A percentile compares a stretch with the other conserved stretches of the same genome.
Evolutionary conservation across 2,329 filamentous ascomycete genomes (phyloP).

Genomic region (Cladosporium sp.): DNA sequence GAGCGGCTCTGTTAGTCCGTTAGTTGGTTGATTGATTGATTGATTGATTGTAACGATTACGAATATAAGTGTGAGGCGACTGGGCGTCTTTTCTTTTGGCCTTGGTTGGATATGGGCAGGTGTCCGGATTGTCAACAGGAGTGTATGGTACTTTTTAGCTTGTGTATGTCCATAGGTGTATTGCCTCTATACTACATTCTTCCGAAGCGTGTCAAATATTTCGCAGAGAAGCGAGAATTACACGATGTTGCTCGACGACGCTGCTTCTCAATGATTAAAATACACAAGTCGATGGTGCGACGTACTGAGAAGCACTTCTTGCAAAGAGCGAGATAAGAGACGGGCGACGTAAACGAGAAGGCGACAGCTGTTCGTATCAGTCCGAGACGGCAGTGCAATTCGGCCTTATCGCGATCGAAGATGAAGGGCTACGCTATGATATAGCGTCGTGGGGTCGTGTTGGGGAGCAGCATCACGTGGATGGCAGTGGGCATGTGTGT

Average conservation of each 20-base stretch:
- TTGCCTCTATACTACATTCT: neutral
- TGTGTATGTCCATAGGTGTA: neutral
- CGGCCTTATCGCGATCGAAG: constrained; percentile 8
- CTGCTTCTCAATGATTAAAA: too few relatives aligned
- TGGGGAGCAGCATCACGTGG: neutral
- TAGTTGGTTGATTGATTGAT: neutral
- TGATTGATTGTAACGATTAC: constrained; percentile 14
- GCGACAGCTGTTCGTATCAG: neutral
- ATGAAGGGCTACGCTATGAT: neutral
- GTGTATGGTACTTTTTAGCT: neutral
- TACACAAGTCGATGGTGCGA: too few relatives aligned
- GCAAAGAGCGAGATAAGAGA: too few relatives aligned
- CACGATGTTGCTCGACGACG: too few relatives aligned
- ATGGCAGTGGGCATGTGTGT: neutral
- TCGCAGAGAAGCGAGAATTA: too few relatives aligned
- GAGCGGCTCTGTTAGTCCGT: neutral
- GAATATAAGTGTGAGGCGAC: neutral
- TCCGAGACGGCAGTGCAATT: neutral
- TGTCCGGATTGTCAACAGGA: neutral
- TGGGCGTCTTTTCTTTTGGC: constrained; percentile 1
- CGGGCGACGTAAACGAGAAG: neutral
- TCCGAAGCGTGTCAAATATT: too few relatives aligned
- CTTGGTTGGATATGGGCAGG: neutral
- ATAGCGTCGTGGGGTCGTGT: constrained; percentile 1
- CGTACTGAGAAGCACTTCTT: too few relatives aligned